These are phyloP conservation scores for Cladophialophora exuberans DNA, from an alignment of 2,329 filamentous ascomycete species.

Conservation along the genomic window DNA sequence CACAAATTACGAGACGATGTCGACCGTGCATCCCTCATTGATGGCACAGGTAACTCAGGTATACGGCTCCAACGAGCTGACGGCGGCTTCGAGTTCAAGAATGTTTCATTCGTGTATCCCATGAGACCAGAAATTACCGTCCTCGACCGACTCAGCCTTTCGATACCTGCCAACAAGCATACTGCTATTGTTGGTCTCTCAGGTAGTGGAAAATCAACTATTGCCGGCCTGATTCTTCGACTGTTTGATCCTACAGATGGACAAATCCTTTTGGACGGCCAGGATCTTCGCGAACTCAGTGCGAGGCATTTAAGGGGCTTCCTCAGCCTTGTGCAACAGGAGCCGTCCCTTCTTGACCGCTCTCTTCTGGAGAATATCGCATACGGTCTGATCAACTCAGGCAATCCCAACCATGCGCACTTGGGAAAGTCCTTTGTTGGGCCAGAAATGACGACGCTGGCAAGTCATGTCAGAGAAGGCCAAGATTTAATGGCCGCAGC, in stretches of 20 bases:
- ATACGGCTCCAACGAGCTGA: neutral
- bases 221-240: constrained; percentile 41
- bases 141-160: constrained; percentile 39
- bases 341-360: constrained; percentile 54
- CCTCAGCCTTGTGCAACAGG: constrained; percentile 53
- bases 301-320: no score
- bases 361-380: constrained; percentile 60
- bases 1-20: constrained; percentile 63
- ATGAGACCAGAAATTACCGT: constrained; percentile 40
- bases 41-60: constrained; percentile 33
- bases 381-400: constrained; percentile 49
- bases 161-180: constrained; percentile 41
- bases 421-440: constrained; percentile 34
- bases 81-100: constrained; percentile 38
- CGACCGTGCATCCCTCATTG: constrained; percentile 53
- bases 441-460: constrained; percentile 5
- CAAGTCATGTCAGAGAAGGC: constrained; percentile 14
- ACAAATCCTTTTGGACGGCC: constrained; percentile 36
- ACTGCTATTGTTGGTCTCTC: constrained; percentile 54
- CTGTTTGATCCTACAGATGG: constrained; percentile 43
- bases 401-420: constrained; percentile 34
- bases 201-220: constrained; percentile 57
- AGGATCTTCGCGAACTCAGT: constrained; percentile 42
- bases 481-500: constrained; percentile 9
- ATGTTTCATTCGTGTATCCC: constrained; percentile 42